Evolutionary conservation across 2,329 filamentous ascomycete genomes (phyloP).

Genomic region (Alternaria solani): DNA sequence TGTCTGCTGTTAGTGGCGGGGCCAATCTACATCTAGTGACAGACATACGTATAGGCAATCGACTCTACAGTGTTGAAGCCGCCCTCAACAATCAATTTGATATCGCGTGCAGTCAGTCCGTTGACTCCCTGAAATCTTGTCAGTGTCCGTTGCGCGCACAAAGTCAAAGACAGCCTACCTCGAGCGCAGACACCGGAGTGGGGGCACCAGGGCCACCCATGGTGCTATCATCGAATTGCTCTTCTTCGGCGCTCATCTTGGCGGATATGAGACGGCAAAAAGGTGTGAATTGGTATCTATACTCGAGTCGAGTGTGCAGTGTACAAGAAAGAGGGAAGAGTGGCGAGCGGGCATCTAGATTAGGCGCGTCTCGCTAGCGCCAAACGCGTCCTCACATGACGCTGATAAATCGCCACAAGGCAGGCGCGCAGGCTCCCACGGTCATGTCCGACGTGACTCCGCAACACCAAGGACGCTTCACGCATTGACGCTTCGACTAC

Average conservation of each 20-base stretch:
- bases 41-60: conserved; percentile 83
- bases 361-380: conserved; percentile 27
- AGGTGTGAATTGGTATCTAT: background rate
- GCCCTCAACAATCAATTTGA: conserved; percentile 89
- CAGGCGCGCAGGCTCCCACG: conserved; percentile 5
- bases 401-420: conserved; percentile 1
- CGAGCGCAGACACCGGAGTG: conserved; percentile 82
- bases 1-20: conserved; percentile 47
- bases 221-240: conserved; percentile 72
- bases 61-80: conserved; percentile 96
- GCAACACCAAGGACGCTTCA: background rate
- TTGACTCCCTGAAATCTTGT: conserved; percentile 73
- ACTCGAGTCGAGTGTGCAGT: background rate
- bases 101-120: conserved; percentile 92
- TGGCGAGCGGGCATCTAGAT: conserved; percentile 22
- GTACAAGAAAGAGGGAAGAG: conserved; percentile 12
- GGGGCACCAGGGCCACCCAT: conserved; percentile 89
- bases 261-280: background rate
- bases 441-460: background rate
- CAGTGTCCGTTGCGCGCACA: background rate
- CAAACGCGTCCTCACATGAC: conserved; percentile 37
- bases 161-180: conserved; percentile 66
- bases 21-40: background rate
- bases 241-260: conserved; percentile 60
- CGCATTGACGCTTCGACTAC: background rate